Conservation (phyloP, 2,329 filamentous ascomycete species). For the Fusarium ramigenum region DNA sequence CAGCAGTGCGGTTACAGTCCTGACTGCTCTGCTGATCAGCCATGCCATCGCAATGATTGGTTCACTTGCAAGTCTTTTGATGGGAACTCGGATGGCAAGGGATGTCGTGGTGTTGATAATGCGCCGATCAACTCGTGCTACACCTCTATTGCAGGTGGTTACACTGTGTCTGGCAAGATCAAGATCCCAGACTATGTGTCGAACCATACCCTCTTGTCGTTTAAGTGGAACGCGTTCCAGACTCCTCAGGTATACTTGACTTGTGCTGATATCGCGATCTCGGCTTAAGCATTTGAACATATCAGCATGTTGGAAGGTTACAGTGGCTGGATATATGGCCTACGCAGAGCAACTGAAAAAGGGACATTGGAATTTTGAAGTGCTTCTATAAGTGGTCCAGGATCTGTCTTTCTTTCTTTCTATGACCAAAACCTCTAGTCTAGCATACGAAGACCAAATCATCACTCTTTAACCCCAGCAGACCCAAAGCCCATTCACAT, state of each 20-base stretch:
- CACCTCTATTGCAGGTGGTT: slow-evolving; percentile 63
- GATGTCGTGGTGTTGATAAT: slow-evolving; percentile 58
- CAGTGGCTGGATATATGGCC: too few species aligned
- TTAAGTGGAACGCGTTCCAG: slow-evolving; percentile 65
- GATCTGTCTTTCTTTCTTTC: background rate
- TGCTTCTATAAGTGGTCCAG: too few species aligned
- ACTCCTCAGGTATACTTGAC: slow-evolving; percentile 63
- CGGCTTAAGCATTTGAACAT: background rate
- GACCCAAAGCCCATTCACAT: background rate
- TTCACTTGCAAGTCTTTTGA: slow-evolving; percentile 61
- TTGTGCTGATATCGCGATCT: slow-evolving; percentile 62
- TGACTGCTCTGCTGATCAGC: slow-evolving; percentile 55
- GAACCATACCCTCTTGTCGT: slow-evolving; percentile 60
- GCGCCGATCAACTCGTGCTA: slow-evolving; percentile 56
- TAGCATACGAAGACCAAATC: background rate
- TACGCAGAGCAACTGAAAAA: too few species aligned
- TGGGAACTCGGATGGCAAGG: slow-evolving; percentile 43
- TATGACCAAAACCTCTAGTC: background rate
- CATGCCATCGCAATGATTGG: slow-evolving; percentile 63
- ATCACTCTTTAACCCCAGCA: background rate
- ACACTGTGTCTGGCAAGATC: slow-evolving; percentile 62
- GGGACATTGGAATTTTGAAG: too few species aligned
- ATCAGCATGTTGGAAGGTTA: too few species aligned
- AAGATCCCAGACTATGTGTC: slow-evolving; percentile 59
- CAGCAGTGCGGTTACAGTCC: slow-evolving; percentile 59